Conservation (phyloP, 2,329 filamentous ascomycete genomes). For the Colletotrichum sp. region DNA sequence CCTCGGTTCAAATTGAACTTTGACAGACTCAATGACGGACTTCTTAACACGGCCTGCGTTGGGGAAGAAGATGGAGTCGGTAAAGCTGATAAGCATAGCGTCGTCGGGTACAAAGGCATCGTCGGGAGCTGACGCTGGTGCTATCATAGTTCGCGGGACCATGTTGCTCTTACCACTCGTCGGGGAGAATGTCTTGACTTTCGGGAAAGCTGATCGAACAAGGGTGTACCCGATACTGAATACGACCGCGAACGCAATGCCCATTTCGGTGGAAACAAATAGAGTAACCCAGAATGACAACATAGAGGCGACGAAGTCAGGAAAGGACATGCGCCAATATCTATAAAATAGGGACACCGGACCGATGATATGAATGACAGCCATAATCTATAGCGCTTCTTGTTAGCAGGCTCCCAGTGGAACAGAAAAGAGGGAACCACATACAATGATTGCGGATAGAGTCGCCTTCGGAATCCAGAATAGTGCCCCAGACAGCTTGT, state of each 20-base stretch:
- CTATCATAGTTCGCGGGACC: slow-evolving; percentile 29
- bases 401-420: neutral
- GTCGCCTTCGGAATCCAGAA: slow-evolving; percentile 74
- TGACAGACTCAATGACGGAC: slow-evolving; percentile 53
- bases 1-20: slow-evolving; percentile 42
- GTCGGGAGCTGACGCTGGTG: slow-evolving; percentile 19
- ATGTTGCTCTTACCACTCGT: slow-evolving; percentile 29
- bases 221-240: slow-evolving; percentile 69
- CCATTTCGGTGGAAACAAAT: slow-evolving; percentile 64
- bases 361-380: slow-evolving; percentile 66
- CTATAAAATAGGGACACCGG: slow-evolving; percentile 63
- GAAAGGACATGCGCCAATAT: slow-evolving; percentile 69
- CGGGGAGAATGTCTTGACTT: slow-evolving; percentile 36
- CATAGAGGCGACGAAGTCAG: slow-evolving; percentile 69
- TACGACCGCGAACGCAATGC: slow-evolving; percentile 62
- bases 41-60: slow-evolving; percentile 61
- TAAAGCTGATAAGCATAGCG: slow-evolving; percentile 61
- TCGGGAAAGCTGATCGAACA: slow-evolving; percentile 61
- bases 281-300: slow-evolving; percentile 69
- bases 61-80: slow-evolving; percentile 64
- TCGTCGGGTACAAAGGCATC: slow-evolving; percentile 45
- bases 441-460: slow-evolving; percentile 65
- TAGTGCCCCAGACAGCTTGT: slow-evolving; percentile 63
- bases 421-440: slow-evolving; percentile 18
- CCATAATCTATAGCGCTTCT: slow-evolving; percentile 53